Conservation (phyloP, 2,329 filamentous ascomycete species). For the Aspergillus ibericus region DNA sequence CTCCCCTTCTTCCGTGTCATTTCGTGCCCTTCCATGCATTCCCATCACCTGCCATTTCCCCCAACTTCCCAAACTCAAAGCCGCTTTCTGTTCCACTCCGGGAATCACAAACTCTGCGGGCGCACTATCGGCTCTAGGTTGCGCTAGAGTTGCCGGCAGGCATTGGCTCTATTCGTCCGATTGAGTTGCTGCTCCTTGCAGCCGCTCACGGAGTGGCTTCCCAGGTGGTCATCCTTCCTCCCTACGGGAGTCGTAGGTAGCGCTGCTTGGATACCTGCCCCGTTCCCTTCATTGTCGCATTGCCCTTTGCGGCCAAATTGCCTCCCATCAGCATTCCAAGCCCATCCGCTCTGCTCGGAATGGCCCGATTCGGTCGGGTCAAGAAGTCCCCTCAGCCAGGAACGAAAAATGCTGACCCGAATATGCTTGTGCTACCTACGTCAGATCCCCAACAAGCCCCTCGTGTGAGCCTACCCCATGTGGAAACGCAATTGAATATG, state of each 20-base stretch:
- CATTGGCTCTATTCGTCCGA: neutral
- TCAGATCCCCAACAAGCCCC: conserved; percentile 31
- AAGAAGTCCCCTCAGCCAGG: conserved; percentile 28
- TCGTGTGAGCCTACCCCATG: conserved; percentile 40
- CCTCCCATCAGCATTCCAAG: conserved; percentile 15
- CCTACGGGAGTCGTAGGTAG: neutral
- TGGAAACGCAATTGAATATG: conserved; percentile 46
- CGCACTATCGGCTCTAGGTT: neutral
- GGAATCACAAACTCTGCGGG: neutral
- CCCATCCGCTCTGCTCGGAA: conserved; percentile 21
- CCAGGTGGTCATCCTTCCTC: neutral
- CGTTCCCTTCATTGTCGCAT: conserved; percentile 9
- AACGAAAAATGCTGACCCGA: conserved; percentile 28
- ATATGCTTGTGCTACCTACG: conserved; percentile 19
- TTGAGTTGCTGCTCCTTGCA: conserved; percentile 3
- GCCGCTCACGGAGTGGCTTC: conserved; percentile 3
- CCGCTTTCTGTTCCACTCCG: neutral
- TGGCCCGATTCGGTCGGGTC: conserved; percentile 33
- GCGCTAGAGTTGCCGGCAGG: neutral
- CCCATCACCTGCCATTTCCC: neutral
- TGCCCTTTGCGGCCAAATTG: conserved; percentile 7
- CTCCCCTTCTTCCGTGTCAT: neutral
- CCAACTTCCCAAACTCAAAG: neutral
- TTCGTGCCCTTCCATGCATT: conserved; percentile 1
- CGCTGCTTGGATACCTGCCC: neutral